Evolutionary conservation across 345 rosid genomes (phyloP), one percentile per base, ranked within the genome.

Genomic region (Limnanthes douglasii): DNA sequence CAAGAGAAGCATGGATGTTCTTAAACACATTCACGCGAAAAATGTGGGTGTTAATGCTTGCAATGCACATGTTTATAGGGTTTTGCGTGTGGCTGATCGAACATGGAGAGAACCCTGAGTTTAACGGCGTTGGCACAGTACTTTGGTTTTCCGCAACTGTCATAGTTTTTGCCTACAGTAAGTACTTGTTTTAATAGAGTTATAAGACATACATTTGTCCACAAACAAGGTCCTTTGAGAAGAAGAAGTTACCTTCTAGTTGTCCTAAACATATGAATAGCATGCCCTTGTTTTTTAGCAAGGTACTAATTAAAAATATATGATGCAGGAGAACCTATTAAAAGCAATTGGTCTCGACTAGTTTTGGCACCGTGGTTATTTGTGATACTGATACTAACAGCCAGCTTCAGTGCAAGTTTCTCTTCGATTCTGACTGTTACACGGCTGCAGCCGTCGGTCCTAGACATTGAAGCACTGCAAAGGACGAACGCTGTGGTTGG

Each of bases 281-380:
- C n/a, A n/a, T n/a, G n/a, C n/a, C n/a, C n/a, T n/a, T n/a, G n/a
- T n/a, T n/a, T n/a, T n/a, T n/a, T n/a, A n/a, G n/a, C n/a, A n/a
- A n/a, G n/a, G n/a, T n/a, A n/a, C n/a, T n/a, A n/a, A n/a, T n/a
- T n/a, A n/a, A n/a, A n/a, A n/a, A n/a, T n/a, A n/a, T n/a, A n/a
- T 0, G 17, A 5, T 52, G 31, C 49, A 48, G 60, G 66, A 30
- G 53, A 48, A 40, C 38, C 41, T 15, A 31, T 37, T 2, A 28
- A 20, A 8, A 32, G 21, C 6, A 46, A 24, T 29, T 51, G 27
- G 25, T 34, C 58, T 28, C 36, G 31, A 7, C 28, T 41, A 11
- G 54, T 55, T 30, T 34, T 61, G 5, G 54, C 52, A 4, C 55
- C 56, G 31, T 51, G 68, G 60, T 10, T 48, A 23, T 42, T 62